phyloP scores from a whole-genome alignment of 2,329 filamentous ascomycete genomes.

The Fusarium sp. region DNA sequence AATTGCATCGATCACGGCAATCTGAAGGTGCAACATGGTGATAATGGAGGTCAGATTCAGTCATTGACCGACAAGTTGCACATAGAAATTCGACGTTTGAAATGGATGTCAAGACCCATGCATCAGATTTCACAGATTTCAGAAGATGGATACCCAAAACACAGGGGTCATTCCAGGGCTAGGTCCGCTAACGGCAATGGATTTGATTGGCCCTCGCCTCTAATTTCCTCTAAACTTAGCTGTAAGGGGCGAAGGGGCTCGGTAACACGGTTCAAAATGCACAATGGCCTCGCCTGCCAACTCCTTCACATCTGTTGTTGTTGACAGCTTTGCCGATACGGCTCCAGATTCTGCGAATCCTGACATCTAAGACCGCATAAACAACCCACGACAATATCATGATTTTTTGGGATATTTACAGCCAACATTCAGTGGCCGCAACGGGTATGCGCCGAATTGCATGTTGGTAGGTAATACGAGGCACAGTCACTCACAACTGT shows the following conservation, averaged over 20 bases:
- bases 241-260: not conserved
- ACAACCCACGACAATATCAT: not conserved
- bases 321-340: not conserved
- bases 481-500: not conserved
- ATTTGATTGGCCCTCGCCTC: not conserved
- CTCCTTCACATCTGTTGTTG: not conserved
- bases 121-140: not conserved
- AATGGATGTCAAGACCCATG: not conserved
- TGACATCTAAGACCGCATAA: no score
- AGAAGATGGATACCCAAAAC: not conserved
- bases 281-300: not conserved
- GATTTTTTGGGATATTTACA: not conserved
- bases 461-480: not conserved
- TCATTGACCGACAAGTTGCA: not conserved
- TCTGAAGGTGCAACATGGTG: not conserved
- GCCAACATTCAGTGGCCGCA: not conserved
- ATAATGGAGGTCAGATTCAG: not conserved
- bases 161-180: not conserved
- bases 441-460: not conserved
- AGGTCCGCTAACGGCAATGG: not conserved
- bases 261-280: not conserved
- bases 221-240: not conserved
- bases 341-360: no score
- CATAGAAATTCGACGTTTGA: not conserved
- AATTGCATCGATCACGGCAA: not conserved